Evolutionary conservation across 331 rosid genomes (phyloP), one percentile per base, ranked within the genome.

Genomic region (Spiraea crenata): DNA sequence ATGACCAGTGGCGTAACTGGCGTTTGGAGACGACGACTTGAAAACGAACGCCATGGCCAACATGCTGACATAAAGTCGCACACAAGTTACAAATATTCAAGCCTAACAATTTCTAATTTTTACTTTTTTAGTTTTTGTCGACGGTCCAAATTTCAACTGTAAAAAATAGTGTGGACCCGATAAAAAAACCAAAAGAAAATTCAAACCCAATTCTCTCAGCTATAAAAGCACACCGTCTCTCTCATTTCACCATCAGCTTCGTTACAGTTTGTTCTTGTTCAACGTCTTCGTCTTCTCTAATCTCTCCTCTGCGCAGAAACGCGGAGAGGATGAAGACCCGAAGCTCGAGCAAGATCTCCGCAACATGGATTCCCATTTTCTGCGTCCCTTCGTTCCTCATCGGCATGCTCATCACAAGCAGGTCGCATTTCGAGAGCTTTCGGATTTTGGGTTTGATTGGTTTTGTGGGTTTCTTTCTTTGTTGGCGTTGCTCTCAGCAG

Each of bases 361-460:
- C 89, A 1, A 76, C 76, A 85, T 92, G 98, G 98, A 59, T 92
- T 79, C 96, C 98, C 57, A 81, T 92, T 72, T 84, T 92, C 82
- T 92, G 95, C 63, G 45, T 90, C 49, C 81, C 84, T 45, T 86
- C 87, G 15, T 92, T 92, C 87, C 57, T 88, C 55, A 49, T 92
- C 57, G 98, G 98, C 9, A 80, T 88, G 87, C 87, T 92, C 80
- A 74, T 90, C 87, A 86, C 96, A 31, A 76, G 73, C 87, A 92
- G 98, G 98, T 92, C 16, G 69, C 48, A 9, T 65, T 42, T 31
- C 3, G 11, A 9, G 25, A 9, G 25, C 13, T 41, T 37, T 35
- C 39, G 3, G 0, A 25, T 55, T 57, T 48, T 50, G 16, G 3
- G 12, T 38, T 25, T 10, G 40, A 12, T 16, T 31, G 6, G 5